Evolutionary conservation across 2,329 filamentous ascomycete species (phyloP).

Genomic region (Colletotrichum sansevieriae): DNA sequence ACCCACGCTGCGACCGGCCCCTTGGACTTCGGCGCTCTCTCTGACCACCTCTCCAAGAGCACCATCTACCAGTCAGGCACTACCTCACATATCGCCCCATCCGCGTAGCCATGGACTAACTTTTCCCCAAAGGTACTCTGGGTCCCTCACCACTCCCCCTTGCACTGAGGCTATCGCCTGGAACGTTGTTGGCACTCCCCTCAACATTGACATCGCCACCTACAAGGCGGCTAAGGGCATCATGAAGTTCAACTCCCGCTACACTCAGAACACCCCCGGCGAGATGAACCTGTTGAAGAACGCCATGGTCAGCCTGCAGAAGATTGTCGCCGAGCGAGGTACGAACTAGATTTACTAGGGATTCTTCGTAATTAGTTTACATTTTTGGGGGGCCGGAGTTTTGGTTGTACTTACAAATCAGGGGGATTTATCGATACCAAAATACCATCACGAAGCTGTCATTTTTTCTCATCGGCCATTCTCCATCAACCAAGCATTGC

Average conservation of each 20-base stretch:
- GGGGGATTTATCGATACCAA: not conserved
- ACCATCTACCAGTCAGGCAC: slow-evolving; percentile 56
- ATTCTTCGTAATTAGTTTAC: not conserved
- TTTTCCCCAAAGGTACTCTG: slow-evolving; percentile 58
- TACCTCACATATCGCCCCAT: not conserved
- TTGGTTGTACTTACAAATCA: not conserved
- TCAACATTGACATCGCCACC: slow-evolving; percentile 62
- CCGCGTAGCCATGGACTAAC: not conserved
- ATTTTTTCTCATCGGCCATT: not conserved
- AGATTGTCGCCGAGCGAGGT: slow-evolving; percentile 23
- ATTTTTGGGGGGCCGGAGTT: too few relatives aligned
- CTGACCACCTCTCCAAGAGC: slow-evolving; percentile 52
- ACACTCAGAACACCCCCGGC: slow-evolving; percentile 64
- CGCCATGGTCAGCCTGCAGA: slow-evolving; percentile 30
- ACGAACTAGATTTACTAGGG: slow-evolving; percentile 29
- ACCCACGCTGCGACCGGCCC: slow-evolving; percentile 50
- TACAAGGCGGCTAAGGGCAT: slow-evolving; percentile 66
- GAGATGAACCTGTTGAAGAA: slow-evolving; percentile 57
- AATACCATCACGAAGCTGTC: too few relatives aligned
- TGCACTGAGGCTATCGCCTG: slow-evolving; percentile 70
- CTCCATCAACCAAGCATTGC: not conserved
- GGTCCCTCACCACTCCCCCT: slow-evolving; percentile 75
- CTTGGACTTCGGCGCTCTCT: slow-evolving; percentile 59
- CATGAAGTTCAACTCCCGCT: slow-evolving; percentile 68
- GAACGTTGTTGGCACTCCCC: slow-evolving; percentile 61